These are phyloP conservation scores for Rhynchosporium graminicola DNA, from an alignment of 2,329 filamentous ascomycete genomes.

Conservation along the genomic window DNA sequence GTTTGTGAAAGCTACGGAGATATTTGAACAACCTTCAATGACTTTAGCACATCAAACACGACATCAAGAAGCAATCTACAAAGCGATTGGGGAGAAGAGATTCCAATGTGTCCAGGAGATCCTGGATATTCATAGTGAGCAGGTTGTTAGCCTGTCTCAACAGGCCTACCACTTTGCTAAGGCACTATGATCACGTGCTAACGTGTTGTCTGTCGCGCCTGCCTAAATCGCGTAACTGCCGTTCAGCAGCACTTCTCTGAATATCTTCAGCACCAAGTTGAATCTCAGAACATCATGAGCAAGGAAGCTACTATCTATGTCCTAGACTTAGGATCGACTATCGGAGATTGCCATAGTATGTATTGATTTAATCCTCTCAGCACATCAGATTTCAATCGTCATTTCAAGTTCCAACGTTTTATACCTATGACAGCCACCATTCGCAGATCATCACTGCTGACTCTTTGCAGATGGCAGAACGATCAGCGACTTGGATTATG, in stretches of 20 bases:
- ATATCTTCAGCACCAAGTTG: conserved; percentile 23
- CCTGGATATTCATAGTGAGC: too few species aligned
- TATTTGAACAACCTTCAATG: neutral
- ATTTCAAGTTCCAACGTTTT: neutral
- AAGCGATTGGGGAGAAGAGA: too few species aligned
- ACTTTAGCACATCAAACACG: neutral
- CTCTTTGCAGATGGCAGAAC: conserved; percentile 56
- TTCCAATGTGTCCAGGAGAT: too few species aligned
- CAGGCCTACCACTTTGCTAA: too few species aligned
- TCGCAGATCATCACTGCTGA: neutral
- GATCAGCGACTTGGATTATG: conserved; percentile 84
- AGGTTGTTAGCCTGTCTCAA: too few species aligned
- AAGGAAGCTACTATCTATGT: conserved; percentile 95
- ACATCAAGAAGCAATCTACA: too few species aligned
- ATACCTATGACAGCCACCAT: neutral
- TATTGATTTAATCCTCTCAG: neutral
- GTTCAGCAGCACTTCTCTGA: neutral
- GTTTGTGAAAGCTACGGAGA: neutral
- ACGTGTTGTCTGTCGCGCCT: too few species aligned
- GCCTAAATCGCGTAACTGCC: too few species aligned
- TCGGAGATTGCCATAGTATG: conserved; percentile 63
- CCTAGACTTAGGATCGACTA: conserved; percentile 83
- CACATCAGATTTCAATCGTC: neutral
- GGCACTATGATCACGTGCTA: too few species aligned
- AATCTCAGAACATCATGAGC: conserved; percentile 66